Evolutionary conservation across 371 early-diverging fungal genomes (phyloP), one percentile per base, ranked within the genome.

Genomic region (Smittium culicis): DNA sequence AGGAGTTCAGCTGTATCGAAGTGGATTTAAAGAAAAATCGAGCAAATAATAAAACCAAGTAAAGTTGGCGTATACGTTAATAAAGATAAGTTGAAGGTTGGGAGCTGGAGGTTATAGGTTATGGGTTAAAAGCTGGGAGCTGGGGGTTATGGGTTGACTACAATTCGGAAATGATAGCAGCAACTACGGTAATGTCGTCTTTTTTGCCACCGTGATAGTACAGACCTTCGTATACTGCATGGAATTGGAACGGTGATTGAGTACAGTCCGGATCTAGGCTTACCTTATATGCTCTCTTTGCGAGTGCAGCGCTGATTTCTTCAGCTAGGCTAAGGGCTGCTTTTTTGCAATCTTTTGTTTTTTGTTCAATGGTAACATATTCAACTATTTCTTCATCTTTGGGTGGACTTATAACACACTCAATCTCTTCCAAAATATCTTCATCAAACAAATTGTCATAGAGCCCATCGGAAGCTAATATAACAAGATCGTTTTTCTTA

Each of bases 361-460:
- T n/a, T n/a, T n/a, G n/a, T n/a, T n/a, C n/a, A n/a, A n/a, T n/a
- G n/a, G n/a, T n/a, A n/a, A n/a, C n/a, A n/a, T n/a, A n/a, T n/a
- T n/a, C n/a, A n/a, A n/a, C n/a, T n/a, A n/a, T n/a, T 68, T 68
- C 1, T 71, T 63, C 54, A 69, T 67, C 20, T 68, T 70, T 27
- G 25, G 61, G 31, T 1, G 77, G 75, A 29, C 71, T 69, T 45
- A 86, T 73, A 34, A 83, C 83, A 54, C 79, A 80, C 60, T 78
- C 74, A 30, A 94, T 85, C 35, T 86, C 83, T n/a, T 85, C 82
- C 33, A 90, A 70, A 67, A 91, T 87, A 68, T 88, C 86, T 35
- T 86, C 84, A 66, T 90, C 91, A 79, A 86, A 91, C 58, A 91
- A 71, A 65, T 91, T 91, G 73, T 91, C 91, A 70, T 84, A 91